These are phyloP conservation scores for Dendrobium huoshanense DNA, from an alignment of 106 monocot genomes.

Conservation along the genomic window DNA sequence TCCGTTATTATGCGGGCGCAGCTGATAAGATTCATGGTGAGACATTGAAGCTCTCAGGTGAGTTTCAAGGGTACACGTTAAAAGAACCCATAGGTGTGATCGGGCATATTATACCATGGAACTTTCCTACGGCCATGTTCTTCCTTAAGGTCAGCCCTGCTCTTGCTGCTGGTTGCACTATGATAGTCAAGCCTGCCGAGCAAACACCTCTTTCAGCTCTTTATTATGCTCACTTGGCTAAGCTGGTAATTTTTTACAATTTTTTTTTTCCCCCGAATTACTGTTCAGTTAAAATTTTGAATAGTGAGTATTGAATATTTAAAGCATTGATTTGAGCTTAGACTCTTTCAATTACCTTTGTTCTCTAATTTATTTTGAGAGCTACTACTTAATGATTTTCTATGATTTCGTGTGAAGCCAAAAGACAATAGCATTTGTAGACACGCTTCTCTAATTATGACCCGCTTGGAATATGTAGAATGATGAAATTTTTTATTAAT, in stretches of 20 bases:
- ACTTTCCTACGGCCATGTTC: slow-evolving; percentile 19
- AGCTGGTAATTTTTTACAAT: not conserved
- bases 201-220: slow-evolving; percentile 23
- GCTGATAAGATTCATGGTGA: slow-evolving; percentile 71
- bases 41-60: slow-evolving; percentile 35
- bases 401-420: too few species aligned
- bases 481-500: too few species aligned
- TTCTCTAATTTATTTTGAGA: too few species aligned
- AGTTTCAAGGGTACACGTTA: slow-evolving; percentile 22
- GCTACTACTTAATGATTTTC: too few species aligned
- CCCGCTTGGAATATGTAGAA: too few species aligned
- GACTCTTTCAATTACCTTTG: too few species aligned
- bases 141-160: slow-evolving; percentile 21
- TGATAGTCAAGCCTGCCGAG: slow-evolving; percentile 27
- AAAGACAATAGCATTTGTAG: too few species aligned
- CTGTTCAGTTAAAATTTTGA: too few species aligned
- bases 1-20: slow-evolving; percentile 60
- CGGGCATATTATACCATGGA: slow-evolving; percentile 23
- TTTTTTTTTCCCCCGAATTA: not conserved
- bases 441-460: too few species aligned
- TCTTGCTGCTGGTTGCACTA: slow-evolving; percentile 25
- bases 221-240: slow-evolving; percentile 19
- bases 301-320: too few species aligned
- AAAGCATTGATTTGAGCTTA: too few species aligned
- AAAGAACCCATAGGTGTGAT: slow-evolving; percentile 22